Evolutionary conservation across 1,284 basidiomycete species (phyloP), one percentile per base, ranked within the genome.

Genomic region (Rhodotorula sp.): DNA sequence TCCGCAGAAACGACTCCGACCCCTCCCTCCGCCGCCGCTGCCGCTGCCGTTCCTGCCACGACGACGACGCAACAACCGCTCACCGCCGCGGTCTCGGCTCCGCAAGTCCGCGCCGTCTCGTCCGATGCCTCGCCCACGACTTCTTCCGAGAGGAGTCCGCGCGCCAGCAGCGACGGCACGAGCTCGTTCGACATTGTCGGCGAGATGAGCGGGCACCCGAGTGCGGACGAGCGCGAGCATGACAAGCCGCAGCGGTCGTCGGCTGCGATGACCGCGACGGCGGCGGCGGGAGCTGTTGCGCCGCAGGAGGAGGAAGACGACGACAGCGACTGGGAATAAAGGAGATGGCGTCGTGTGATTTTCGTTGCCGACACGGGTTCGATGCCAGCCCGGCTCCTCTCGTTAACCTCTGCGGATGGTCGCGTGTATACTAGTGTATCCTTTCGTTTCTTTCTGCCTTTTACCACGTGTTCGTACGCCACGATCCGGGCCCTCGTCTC

Each of bases 241-340:
- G 47, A 23, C 57, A 48, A 20, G 34, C 5, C 49, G 21, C 47
- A 4, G 56, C 29, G 18, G 46, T 14, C 52, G 48, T 6, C 52
- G 34, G 34, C 12, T 21, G 3, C 15, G 34, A 29, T 12, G 26
- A 26, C 62, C 48, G 23, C 8, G n/a, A n/a, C 10, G 14, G 39
- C 7, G 23, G 58, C 34, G 34, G 62, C 21, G 60, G 61, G 54
- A 43, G 58, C 64, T 18, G 34, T 6, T 3, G n/a, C 51, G 34
- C n/a, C 5, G 23, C 58, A 65, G 21, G 69, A 67, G 29, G 66
- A 68, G n/a, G 74, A 74, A 3, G 68, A 71, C 47, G 73, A 74
- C 29, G 78, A 77, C 43, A 73, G 71, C n/a, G 78, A 78, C 54
- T 77, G 78, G 74, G 78, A 78, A 69, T 77, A 64, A 43, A 31